Evolutionary conservation across 805 yeast species (phyloP), one percentile per base, ranked within the genome.

Genomic region (Candida dendrica): DNA sequence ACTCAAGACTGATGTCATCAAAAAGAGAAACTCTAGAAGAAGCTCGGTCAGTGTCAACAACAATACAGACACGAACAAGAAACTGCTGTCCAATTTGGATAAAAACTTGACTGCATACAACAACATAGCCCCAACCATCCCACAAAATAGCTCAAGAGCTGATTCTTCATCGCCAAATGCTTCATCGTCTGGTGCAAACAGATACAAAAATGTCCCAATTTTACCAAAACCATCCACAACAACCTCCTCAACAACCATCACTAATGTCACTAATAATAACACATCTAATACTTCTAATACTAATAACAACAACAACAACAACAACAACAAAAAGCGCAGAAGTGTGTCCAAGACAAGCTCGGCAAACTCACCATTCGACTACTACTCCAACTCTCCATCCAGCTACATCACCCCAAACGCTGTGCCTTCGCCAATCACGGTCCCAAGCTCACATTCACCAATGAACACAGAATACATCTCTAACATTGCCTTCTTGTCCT

Each of bases 1-100:
- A 16, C 69, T 89, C 53, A 89, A 90, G 58, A 87, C 96, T 0
- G 96, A 90, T 59, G 90, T 88, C 2, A 90, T 91, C 47, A 89
- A 89, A 63, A 86, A 88, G 61, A 72, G 97, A 48, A 61, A 60
- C 38, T 56, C 63, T 15, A 58, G 61, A 45, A 53, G 59, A 31
- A 38, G 35, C 16, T 36, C 18, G 30, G 26, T 47, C 49, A 14
- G 50, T 48, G 34, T 47, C 43, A 32, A 40, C 39, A 19, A 48
- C 38, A 19, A 18, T 6, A 47, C 44, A 30, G 49, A 45, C 26
- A 18, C 41, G 17, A 38, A 42, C n/a, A 41, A 40, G 17, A 54
- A 52, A 40, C 6, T 48, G 6, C 18, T 50, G 13, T 42, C 42
- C 5, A 45, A 44, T 22, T 33, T 53, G 29, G 59, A 55, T 41